Conservation (phyloP, 345 rosid species). For the Hibiscus tridactylites region DNA sequence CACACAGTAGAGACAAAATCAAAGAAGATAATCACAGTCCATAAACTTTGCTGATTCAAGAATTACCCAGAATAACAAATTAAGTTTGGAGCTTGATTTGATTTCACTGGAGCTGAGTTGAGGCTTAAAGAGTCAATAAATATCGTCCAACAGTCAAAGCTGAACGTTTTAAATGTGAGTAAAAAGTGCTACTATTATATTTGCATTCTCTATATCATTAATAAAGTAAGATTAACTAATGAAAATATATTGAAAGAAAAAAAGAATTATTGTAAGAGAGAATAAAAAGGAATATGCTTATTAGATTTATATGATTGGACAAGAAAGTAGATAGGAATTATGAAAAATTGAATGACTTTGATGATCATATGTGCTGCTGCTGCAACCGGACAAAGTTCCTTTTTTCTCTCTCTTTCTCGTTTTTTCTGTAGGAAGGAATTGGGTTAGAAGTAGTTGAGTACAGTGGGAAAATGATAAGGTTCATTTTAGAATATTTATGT, state of each 20-base stretch:
- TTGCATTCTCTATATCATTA: neutral
- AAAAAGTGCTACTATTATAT: neutral
- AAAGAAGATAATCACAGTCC: neutral
- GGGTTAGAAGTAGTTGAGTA: neutral
- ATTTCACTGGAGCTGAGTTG: neutral
- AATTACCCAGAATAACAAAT: neutral
- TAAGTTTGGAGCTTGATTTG: constrained; percentile 4
- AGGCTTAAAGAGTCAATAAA: neutral
- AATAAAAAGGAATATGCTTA: neutral
- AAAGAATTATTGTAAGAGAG: neutral
- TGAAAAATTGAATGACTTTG: neutral
- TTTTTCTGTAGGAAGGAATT: neutral
- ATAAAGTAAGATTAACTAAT: neutral
- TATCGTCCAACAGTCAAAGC: neutral
- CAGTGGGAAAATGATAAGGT: too few species aligned
- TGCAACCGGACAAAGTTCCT: neutral
- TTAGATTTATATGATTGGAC: neutral
- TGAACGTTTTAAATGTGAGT: neutral
- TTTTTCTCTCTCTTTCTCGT: neutral
- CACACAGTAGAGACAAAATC: neutral
- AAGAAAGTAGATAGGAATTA: neutral
- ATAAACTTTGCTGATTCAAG: neutral
- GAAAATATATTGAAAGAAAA: neutral
- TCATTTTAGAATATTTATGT: too few species aligned
- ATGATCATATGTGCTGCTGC: neutral